Conservation (phyloP, 805 yeast genomes). For the Torulaspora microellipsoides region DNA sequence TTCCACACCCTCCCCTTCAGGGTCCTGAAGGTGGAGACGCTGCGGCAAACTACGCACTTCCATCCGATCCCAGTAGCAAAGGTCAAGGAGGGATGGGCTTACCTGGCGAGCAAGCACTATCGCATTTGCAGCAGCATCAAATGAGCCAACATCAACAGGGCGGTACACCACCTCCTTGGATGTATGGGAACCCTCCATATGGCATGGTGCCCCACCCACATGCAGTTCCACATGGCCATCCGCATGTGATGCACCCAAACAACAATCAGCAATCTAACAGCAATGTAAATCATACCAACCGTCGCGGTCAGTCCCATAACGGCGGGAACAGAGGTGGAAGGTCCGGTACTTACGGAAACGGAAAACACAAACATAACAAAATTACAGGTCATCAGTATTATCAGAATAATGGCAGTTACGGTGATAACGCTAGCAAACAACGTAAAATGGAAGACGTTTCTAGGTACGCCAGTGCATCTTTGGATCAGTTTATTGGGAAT, state of each 20-base stretch:
- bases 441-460: constrained; percentile 56
- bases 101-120: neutral
- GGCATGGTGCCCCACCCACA: constrained; percentile 31
- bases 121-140: neutral
- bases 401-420: constrained; percentile 5
- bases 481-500: constrained; percentile 66
- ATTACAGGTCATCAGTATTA: constrained; percentile 6
- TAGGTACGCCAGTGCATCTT: constrained; percentile 59
- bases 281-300: constrained; percentile 15
- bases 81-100: neutral
- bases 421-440: constrained; percentile 20
- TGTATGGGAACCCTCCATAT: constrained; percentile 30
- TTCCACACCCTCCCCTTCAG: constrained; percentile 18
- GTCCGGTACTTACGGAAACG: constrained; percentile 9
- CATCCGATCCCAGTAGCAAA: constrained; percentile 1
- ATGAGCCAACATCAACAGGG: constrained; percentile 21
- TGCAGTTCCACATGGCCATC: constrained; percentile 19
- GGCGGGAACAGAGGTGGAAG: constrained; percentile 25
- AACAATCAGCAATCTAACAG: constrained; percentile 3
- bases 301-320: constrained; percentile 11
- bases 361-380: constrained; percentile 14
- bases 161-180: constrained; percentile 34
- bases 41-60: neutral
- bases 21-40: constrained; percentile 9
- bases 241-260: constrained; percentile 15